Evolutionary conservation across 2,329 filamentous ascomycete species (phyloP).

Genomic region (Trichoderma pleuroti): DNA sequence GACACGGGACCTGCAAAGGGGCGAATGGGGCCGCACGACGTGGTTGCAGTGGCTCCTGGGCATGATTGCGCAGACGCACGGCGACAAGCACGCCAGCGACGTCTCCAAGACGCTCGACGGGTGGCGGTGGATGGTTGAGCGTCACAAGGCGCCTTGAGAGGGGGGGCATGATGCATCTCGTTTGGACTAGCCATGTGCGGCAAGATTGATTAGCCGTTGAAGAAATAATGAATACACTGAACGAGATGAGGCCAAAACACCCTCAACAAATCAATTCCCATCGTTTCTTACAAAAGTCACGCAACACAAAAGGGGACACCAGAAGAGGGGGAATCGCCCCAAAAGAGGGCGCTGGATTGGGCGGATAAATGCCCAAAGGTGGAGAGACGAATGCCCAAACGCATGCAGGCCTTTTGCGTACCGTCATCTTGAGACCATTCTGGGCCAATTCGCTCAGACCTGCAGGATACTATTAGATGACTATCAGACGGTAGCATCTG

Average conservation of each 20-base stretch:
- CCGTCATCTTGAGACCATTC: background rate
- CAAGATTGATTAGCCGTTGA: background rate
- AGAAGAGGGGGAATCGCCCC: background rate
- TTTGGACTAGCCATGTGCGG: background rate
- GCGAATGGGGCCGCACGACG: slow-evolving; percentile 31
- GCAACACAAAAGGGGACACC: background rate
- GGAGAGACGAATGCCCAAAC: background rate
- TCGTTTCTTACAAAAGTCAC: background rate
- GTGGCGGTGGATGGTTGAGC: slow-evolving; percentile 27
- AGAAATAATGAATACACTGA: background rate
- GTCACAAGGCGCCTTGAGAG: background rate
- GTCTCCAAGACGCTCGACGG: slow-evolving; percentile 22
- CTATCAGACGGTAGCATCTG: background rate
- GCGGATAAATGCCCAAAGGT: background rate
- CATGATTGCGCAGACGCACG: slow-evolving; percentile 26
- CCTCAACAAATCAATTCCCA: background rate
- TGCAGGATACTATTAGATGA: slow-evolving; percentile 6
- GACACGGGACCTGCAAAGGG: slow-evolving; percentile 34
- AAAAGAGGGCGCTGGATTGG: background rate
- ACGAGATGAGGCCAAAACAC: background rate
- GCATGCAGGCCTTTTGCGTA: background rate
- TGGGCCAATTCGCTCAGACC: background rate
- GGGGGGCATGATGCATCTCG: background rate
- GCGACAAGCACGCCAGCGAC: slow-evolving; percentile 22
- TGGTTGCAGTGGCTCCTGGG: slow-evolving; percentile 32